phyloP scores from a whole-genome alignment of 345 rosid genomes.

The Mallotus nudiflorus region DNA sequence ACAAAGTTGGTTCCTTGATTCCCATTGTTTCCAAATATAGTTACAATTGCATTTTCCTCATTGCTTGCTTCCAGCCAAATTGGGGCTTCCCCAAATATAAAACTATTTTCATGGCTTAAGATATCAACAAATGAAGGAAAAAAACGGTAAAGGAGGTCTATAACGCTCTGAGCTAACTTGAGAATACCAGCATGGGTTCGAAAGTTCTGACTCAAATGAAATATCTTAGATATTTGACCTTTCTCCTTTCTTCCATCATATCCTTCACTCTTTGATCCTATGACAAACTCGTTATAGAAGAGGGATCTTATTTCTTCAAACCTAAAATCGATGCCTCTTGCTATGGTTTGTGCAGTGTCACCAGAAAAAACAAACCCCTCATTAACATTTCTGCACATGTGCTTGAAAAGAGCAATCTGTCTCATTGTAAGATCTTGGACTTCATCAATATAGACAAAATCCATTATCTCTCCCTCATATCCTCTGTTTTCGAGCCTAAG shows the following conservation, averaged over 20 bases:
- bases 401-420: constrained; percentile 49
- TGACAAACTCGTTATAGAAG: too few relatives aligned
- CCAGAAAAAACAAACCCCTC: constrained; percentile 58
- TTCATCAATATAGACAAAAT: constrained; percentile 60
- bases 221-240: constrained; percentile 33
- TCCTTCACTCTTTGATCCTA: constrained; percentile 11
- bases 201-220: constrained; percentile 47
- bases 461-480: constrained; percentile 35
- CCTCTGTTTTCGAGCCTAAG: too few relatives aligned
- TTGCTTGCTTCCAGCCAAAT: constrained; percentile 35
- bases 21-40: constrained; percentile 26
- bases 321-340: too few relatives aligned
- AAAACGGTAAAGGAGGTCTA: constrained; percentile 43
- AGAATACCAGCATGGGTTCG: constrained; percentile 55
- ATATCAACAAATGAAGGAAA: constrained; percentile 41
- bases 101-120: constrained; percentile 37
- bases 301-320: too few relatives aligned
- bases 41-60: constrained; percentile 36
- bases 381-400: constrained; percentile 37
- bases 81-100: constrained; percentile 49
- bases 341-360: too few relatives aligned
- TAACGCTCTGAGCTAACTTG: constrained; percentile 49
- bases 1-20: constrained; percentile 13
- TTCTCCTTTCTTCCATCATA: constrained; percentile 25
- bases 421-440: constrained; percentile 66